These are phyloP conservation scores for Crithidia brevicula DNA, from an alignment of 208 protist genomes.

Conservation along the genomic window DNA sequence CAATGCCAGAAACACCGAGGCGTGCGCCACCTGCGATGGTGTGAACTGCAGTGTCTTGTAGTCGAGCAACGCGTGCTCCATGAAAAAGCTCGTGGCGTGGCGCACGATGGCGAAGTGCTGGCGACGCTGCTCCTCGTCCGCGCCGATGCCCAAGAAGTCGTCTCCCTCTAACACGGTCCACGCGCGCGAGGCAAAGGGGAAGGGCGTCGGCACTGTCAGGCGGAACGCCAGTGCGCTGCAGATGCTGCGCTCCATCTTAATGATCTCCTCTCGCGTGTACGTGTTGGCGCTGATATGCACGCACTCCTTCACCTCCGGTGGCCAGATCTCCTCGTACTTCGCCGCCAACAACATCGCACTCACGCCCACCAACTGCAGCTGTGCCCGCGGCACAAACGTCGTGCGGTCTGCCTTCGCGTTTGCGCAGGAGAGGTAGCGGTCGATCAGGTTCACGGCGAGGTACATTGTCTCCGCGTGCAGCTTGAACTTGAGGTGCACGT, in stretches of 20 bases:
- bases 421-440: constrained; percentile 90
- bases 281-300: constrained; percentile 95
- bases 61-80: constrained; percentile 86
- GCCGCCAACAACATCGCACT: constrained; percentile 88
- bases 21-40: constrained; percentile 93
- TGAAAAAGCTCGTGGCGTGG: constrained; percentile 83
- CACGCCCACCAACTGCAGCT: constrained; percentile 97
- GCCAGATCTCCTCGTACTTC: constrained; percentile 96
- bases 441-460: constrained; percentile 97
- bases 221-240: constrained; percentile 86
- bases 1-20: constrained; percentile 91
- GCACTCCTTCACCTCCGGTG: constrained; percentile 94
- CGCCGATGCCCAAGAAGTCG: constrained; percentile 40
- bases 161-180: constrained; percentile 76
- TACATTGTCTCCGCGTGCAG: constrained; percentile 97
- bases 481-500: constrained; percentile 98
- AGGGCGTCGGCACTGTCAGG: constrained; percentile 88
- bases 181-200: constrained; percentile 84
- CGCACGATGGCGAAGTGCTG: constrained; percentile 47
- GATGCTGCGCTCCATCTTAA: constrained; percentile 90
- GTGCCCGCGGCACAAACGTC: constrained; percentile 67
- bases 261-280: constrained; percentile 92
- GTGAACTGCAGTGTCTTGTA: constrained; percentile 93
- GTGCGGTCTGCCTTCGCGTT: constrained; percentile 71
- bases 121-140: constrained; percentile 43